phyloP scores from a whole-genome alignment of 352 stramenopile species.

The Phytophthora kernoviae region DNA sequence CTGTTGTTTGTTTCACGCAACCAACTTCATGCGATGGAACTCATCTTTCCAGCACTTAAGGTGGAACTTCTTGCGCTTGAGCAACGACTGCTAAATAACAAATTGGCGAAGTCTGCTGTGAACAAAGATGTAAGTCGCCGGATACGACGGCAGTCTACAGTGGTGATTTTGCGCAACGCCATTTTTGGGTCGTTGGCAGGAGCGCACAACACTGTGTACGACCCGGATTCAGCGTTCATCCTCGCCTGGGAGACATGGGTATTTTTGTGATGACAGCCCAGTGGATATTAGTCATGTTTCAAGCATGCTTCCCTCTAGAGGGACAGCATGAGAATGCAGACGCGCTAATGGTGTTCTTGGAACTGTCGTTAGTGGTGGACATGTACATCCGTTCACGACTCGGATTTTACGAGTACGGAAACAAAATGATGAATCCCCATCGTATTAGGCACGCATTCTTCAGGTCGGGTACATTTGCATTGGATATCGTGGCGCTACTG shows the following conservation, averaged over 20 bases:
- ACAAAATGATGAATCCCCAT: slow-evolving; percentile 60
- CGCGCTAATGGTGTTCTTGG: slow-evolving; percentile 39
- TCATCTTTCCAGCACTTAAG: slow-evolving; percentile 51
- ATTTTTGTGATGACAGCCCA: slow-evolving; percentile 60
- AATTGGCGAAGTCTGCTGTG: slow-evolving; percentile 39
- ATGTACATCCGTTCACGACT: slow-evolving; percentile 57
- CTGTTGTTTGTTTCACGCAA: slow-evolving; percentile 55
- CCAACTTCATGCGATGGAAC: slow-evolving; percentile 53
- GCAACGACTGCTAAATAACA: slow-evolving; percentile 44
- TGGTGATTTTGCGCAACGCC: slow-evolving; percentile 17
- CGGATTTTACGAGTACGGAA: slow-evolving; percentile 69
- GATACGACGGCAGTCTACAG: slow-evolving; percentile 23
- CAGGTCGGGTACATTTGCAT: slow-evolving; percentile 40
- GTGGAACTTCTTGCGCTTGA: slow-evolving; percentile 51
- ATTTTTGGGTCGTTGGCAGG: slow-evolving; percentile 21
- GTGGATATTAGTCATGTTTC: slow-evolving; percentile 54
- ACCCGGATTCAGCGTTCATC: slow-evolving; percentile 55
- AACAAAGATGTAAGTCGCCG: slow-evolving; percentile 15
- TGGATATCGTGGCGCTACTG: slow-evolving; percentile 57
- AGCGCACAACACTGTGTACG: slow-evolving; percentile 15
- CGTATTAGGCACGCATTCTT: slow-evolving; percentile 51
- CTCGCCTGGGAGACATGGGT: slow-evolving; percentile 69
- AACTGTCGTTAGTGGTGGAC: slow-evolving; percentile 53
- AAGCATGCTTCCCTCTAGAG: slow-evolving; percentile 45
- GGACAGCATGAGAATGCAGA: slow-evolving; percentile 14